Evolutionary conservation across 164 flowering plant species (phyloP), one percentile per base, ranked within the genome.

Genomic region (Vitis cinerea): DNA sequence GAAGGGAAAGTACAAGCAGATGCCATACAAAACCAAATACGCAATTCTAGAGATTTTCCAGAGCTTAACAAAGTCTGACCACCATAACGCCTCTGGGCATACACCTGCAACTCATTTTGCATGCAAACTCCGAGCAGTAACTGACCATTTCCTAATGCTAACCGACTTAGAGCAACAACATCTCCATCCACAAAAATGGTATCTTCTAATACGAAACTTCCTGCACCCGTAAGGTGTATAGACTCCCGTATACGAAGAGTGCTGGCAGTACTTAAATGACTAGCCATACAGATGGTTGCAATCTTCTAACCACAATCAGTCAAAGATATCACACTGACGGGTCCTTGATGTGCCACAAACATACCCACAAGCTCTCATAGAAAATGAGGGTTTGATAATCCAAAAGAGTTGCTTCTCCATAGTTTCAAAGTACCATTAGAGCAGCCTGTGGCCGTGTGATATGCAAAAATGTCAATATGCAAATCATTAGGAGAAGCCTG

Each of bases 351-450:
- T 10, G 87, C 78, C 58, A 66, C 58, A 75, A 87, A 72, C 69
- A 75, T 74, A 48, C 99, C 98, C 37, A 90, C 95, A 75, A 90
- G 90, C 73, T 88, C 89, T 97, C 94, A 96, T 12, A 72, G 78
- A 31, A 71, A 27, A 65, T 58, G 54, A 64, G 80, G 66, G 57
- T 64, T 63, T 70, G 77, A 64, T 14, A 63, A 30, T 50, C 69
- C 66, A 44, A 72, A 71, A 59, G 60, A 19, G 53, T 58, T 75
- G 75, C 86, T 86, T 81, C 86, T 90, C 98, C 98, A 96, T 48
- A 96, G 77, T 78, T 84, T 93, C 72, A 92, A 56, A 66, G 70
- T 86, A 66, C 99, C 99, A 83, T 92, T 86, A 75, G 78, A 65
- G 73, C 70, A 87, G 68, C 98, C 98, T 31, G 97, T 90, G 57